Evolutionary conservation across 805 yeast species (phyloP), one percentile per base, ranked within the genome.

Genomic region (Yamadazyma kitorensis): DNA sequence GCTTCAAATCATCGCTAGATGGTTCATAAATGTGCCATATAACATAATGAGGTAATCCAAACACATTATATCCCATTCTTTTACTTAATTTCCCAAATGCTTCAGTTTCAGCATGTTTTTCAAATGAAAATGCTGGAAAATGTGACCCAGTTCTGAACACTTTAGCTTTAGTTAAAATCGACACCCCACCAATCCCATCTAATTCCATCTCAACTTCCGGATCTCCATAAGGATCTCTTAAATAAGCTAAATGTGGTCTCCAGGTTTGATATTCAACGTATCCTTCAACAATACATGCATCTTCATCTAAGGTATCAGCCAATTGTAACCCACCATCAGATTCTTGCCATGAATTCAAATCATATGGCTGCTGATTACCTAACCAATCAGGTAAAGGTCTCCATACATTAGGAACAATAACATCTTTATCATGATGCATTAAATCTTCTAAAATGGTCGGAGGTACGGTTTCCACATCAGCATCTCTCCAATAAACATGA

Each of bases 11-110:
- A 58, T 89, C 97, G 17, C 82, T 78, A 13, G 95, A 83, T 17
- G 98, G 98, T 67, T 91, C 98, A 61, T 91, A 91, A 45, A 86
- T 82, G 59, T 88, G 96, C 98, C 98, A 91, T 36, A 91, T 83
- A 21, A 87, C 94, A 57, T 91, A 91, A 62, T 91, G 96, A 9
- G 96, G 95, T 48, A 91, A 70, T 0, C 98, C 98, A 41, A 82
- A 73, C 16, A 91, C 97, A 16, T 80, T 70, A 56, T 75, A 86
- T 4, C 91, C 89, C 95, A 91, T 86, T 43, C 82, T 69, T 47
- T 86, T 81, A 48, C 86, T 78, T 70, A 91, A 71, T 54, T 86
- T 88, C 28, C 95, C 98, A 59, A 93, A 91, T 0, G 95, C 98
- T 61, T 93, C 98, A 2, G 98, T 91, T 57, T 91, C 98, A 3